Evolutionary conservation across 805 yeast species (phyloP).

Genomic region (Cyberlindnera mississippiensis): DNA sequence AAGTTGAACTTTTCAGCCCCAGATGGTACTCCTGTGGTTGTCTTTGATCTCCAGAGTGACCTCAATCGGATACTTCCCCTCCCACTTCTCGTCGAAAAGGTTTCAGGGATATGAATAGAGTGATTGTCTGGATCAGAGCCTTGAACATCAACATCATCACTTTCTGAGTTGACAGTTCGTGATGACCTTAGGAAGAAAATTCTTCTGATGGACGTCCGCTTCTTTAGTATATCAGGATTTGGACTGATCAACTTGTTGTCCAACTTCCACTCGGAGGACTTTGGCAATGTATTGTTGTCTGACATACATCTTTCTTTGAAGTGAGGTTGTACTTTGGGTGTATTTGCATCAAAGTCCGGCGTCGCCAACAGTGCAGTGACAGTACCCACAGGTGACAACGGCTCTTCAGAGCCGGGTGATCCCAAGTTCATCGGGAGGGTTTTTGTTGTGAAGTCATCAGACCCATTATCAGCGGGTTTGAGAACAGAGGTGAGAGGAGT

Average conservation of each 20-base stretch:
- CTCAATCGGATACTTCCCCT: slow-evolving; percentile 1
- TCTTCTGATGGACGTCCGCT: slow-evolving; percentile 17
- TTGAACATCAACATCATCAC: not conserved
- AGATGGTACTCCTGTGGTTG: slow-evolving; percentile 7
- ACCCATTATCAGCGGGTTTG: not conserved
- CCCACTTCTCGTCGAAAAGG: not conserved
- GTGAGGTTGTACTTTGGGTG: slow-evolving; percentile 1
- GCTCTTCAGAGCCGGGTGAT: not conserved
- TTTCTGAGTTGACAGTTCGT: too few species aligned
- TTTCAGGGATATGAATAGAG: not conserved
- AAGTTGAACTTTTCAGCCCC: slow-evolving; percentile 9
- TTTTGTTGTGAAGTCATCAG: not conserved
- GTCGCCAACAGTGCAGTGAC: slow-evolving; percentile 13
- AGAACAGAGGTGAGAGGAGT: too few species aligned
- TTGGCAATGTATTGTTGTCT: not conserved
- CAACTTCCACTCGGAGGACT: slow-evolving; percentile 6
- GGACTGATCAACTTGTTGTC: slow-evolving; percentile 16
- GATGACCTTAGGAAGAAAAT: slow-evolving; percentile 18
- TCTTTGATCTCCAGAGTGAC: slow-evolving; percentile 18
- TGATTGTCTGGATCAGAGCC: not conserved
- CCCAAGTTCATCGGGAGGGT: not conserved
- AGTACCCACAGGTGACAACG: slow-evolving; percentile 13
- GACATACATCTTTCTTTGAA: slow-evolving; percentile 2
- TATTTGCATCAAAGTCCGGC: not conserved
- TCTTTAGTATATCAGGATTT: slow-evolving; percentile 2